A percentile compares a stretch with the other conserved stretches of the same genome.
Evolutionary conservation across 169 alveolate genomes (phyloP).

Genomic region (Plasmodium gonderi): DNA sequence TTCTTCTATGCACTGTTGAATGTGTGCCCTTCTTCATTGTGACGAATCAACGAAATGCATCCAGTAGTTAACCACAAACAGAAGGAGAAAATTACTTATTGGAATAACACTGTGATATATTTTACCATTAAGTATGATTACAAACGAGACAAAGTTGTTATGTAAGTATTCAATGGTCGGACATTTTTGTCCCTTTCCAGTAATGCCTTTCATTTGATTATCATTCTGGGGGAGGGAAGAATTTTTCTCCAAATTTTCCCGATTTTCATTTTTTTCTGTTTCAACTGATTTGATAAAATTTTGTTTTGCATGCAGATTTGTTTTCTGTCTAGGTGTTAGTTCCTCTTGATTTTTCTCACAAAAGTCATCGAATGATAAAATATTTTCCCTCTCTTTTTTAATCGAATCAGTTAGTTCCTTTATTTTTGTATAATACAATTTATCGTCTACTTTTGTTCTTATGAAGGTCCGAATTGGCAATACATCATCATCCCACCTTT

Average conservation of each 20-base stretch:
- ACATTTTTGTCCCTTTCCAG: neutral
- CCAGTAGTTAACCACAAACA: slow-evolving; percentile 61
- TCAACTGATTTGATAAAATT: neutral
- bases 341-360: neutral
- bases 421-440: slow-evolving; percentile 15
- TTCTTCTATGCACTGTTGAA: too few relatives aligned
- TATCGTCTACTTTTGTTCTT: neutral
- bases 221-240: neutral
- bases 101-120: slow-evolving; percentile 70
- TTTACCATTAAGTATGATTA: slow-evolving; percentile 29
- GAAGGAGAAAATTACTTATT: slow-evolving; percentile 34
- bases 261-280: neutral
- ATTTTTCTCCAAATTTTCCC: neutral
- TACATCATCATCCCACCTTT: slow-evolving; percentile 52
- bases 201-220: neutral
- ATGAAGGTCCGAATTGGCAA: slow-evolving; percentile 51
- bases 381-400: neutral
- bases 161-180: neutral
- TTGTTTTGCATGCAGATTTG: too few relatives aligned
- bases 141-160: slow-evolving; percentile 65
- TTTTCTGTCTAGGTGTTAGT: too few relatives aligned
- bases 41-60: slow-evolving; percentile 22
- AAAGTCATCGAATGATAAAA: slow-evolving; percentile 2
- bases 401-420: slow-evolving; percentile 3
- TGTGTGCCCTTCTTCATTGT: neutral